Percentiles rank a stretch among this genome's conserved stretches.
Conservation (phyloP, 345 rosid species). For the Rhodomyrtus tomentosa region DNA sequence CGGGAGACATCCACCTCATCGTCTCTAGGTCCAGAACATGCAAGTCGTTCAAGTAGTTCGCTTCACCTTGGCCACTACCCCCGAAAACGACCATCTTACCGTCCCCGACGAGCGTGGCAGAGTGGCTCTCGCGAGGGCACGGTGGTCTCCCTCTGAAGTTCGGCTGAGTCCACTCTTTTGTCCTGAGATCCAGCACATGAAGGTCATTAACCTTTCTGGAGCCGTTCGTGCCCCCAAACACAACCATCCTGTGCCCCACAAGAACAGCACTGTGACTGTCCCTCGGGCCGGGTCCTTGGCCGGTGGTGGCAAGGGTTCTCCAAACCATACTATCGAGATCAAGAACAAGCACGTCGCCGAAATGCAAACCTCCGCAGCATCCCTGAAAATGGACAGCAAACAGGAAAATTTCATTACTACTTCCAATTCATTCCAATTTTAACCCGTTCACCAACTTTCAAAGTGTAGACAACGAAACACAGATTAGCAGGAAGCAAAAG, state of each 20-base stretch:
- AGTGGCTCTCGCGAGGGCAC: slow-evolving; percentile 62
- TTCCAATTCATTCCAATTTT: background rate
- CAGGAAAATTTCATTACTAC: background rate
- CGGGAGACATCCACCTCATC: slow-evolving; percentile 58
- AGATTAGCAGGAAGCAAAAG: background rate
- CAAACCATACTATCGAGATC: slow-evolving; percentile 43
- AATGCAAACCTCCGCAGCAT: slow-evolving; percentile 67
- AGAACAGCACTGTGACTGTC: slow-evolving; percentile 74
- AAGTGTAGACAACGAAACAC: background rate
- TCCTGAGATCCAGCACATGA: slow-evolving; percentile 41
- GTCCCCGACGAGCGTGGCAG: slow-evolving; percentile 43
- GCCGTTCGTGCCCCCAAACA: slow-evolving; percentile 73
- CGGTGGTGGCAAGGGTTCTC: slow-evolving; percentile 38
- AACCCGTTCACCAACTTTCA: background rate
- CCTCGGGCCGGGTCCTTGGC: slow-evolving; percentile 63
- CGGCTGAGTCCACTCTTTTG: slow-evolving; percentile 45
- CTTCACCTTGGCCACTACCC: slow-evolving; percentile 76
- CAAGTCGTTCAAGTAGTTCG: slow-evolving; percentile 65
- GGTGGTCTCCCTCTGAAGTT: slow-evolving; percentile 40
- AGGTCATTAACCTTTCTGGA: slow-evolving; percentile 59
- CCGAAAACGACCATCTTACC: slow-evolving; percentile 51
- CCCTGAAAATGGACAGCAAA: slow-evolving; percentile 19
- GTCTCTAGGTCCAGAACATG: slow-evolving; percentile 47
- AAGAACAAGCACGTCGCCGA: slow-evolving; percentile 51
- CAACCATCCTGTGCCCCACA: slow-evolving; percentile 43